These are phyloP conservation scores for Parastagonospora nodorum DNA, from an alignment of 2,329 filamentous ascomycete genomes.

Conservation along the genomic window DNA sequence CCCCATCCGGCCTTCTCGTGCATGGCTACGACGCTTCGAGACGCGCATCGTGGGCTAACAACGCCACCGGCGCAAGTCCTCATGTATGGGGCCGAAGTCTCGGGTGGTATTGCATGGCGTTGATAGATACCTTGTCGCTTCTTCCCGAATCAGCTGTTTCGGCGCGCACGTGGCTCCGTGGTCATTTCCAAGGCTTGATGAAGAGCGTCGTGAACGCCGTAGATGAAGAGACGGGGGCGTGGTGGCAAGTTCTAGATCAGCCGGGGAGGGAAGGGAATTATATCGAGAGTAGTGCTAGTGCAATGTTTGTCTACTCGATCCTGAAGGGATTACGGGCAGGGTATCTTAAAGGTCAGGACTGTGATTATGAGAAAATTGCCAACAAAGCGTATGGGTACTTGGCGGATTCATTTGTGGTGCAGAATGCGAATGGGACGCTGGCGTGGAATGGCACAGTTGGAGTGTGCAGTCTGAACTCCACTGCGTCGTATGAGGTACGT, in stretches of 20 bases:
- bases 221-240: conserved; percentile 49
- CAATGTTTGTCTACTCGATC: conserved; percentile 62
- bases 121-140: conserved; percentile 57
- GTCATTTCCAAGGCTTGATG: conserved; percentile 7
- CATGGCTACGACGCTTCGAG: conserved; percentile 61
- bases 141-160: conserved; percentile 15
- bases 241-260: conserved; percentile 63
- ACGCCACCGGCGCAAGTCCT: conserved; percentile 56
- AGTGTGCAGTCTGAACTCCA: conserved; percentile 32
- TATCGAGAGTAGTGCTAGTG: conserved; percentile 63
- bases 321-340: conserved; percentile 54
- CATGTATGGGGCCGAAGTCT: conserved; percentile 60
- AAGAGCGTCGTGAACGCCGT: conserved; percentile 46
- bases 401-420: conserved; percentile 23
- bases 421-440: conserved; percentile 26
- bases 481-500: conserved; percentile 30
- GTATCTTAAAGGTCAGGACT: conserved; percentile 20
- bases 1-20: conserved; percentile 53
- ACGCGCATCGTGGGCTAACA: conserved; percentile 58
- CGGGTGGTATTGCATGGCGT: conserved; percentile 60
- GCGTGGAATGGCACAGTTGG: conserved; percentile 39
- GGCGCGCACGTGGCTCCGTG: neutral
- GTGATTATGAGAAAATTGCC: neutral
- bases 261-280: conserved; percentile 60
- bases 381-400: conserved; percentile 42